phyloP scores from a whole-genome alignment of 805 yeast species.

The Wickerhamia fluorescens region DNA sequence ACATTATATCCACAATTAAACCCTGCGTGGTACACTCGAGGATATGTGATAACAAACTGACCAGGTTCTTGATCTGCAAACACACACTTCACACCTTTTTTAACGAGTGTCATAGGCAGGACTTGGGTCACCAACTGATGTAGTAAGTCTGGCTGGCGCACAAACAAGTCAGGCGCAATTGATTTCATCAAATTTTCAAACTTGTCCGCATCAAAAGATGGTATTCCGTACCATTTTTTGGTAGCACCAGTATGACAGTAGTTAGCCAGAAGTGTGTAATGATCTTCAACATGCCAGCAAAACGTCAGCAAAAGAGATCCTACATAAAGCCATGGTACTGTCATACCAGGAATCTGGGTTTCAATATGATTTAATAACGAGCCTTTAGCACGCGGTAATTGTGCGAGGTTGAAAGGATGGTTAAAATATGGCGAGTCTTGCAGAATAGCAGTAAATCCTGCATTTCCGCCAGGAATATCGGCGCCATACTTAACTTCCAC shows the following conservation, averaged over 20 bases:
- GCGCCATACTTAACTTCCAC: constrained; percentile 77
- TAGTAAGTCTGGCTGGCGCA: constrained; percentile 78
- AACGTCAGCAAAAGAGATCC: constrained; percentile 88
- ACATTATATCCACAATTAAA: constrained; percentile 40
- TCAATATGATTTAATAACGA: constrained; percentile 63
- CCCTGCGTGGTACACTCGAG: constrained; percentile 40
- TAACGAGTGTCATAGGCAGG: constrained; percentile 53
- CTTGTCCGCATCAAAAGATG: constrained; percentile 52
- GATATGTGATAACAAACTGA: constrained; percentile 37
- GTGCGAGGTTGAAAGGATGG: constrained; percentile 73
- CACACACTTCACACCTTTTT: constrained; percentile 40
- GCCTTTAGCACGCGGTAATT: constrained; percentile 61
- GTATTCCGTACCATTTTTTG: constrained; percentile 92
- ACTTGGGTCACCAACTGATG: constrained; percentile 80
- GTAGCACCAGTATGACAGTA: constrained; percentile 87
- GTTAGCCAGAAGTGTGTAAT: constrained; percentile 83
- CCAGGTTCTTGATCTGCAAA: constrained; percentile 68
- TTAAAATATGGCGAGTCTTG: constrained; percentile 30
- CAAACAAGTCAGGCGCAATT: constrained; percentile 74
- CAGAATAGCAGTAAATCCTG: constrained; percentile 45
- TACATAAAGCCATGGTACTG: constrained; percentile 90
- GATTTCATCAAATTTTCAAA: constrained; percentile 61
- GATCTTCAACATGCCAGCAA: constrained; percentile 97
- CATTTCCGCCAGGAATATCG: constrained; percentile 68
- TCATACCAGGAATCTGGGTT: constrained; percentile 81